Evolutionary conservation across 2,329 filamentous ascomycete species (phyloP).

Genomic region (Epichloe elymi): DNA sequence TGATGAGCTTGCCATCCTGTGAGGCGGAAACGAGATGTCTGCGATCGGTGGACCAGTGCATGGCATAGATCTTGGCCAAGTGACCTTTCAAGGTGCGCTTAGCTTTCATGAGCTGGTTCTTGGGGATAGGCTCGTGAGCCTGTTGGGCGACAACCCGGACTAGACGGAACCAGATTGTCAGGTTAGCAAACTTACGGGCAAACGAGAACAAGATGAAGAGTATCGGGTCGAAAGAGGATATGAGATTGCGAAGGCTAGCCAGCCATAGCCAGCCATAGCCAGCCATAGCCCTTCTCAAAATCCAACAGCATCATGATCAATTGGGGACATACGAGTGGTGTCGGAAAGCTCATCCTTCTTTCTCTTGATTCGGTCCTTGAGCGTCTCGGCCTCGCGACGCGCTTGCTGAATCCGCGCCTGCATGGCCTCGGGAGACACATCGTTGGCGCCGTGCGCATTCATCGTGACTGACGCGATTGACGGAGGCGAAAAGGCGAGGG

Average conservation of each 20-base stretch:
- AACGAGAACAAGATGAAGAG: background rate
- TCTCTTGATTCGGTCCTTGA: conserved; percentile 98
- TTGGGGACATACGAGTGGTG: conserved; percentile 68
- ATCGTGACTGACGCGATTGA: conserved; percentile 25
- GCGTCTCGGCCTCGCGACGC: conserved; percentile 89
- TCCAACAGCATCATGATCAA: conserved; percentile 3
- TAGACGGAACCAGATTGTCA: conserved; percentile 23
- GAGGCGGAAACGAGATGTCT: conserved; percentile 95
- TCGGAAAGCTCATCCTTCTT: conserved; percentile 99
- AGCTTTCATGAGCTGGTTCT: conserved; percentile 89
- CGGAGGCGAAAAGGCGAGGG: conserved; percentile 4
- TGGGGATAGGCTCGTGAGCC: conserved; percentile 82
- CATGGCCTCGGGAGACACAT: conserved; percentile 64
- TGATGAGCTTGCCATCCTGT: conserved; percentile 98
- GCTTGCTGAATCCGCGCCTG: conserved; percentile 88
- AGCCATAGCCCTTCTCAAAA: background rate
- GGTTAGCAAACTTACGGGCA: conserved; percentile 12
- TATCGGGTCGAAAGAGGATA: background rate
- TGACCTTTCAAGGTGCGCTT: conserved; percentile 96
- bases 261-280: background rate
- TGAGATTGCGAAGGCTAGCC: background rate
- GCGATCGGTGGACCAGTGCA: conserved; percentile 99
- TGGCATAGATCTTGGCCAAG: conserved; percentile 97
- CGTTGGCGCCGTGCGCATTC: conserved; percentile 44
- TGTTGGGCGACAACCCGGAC: conserved; percentile 87